Evolutionary conservation across 306 rosid genomes (phyloP), one percentile per base, ranked within the genome.

Genomic region (Corylus heterophylla): DNA sequence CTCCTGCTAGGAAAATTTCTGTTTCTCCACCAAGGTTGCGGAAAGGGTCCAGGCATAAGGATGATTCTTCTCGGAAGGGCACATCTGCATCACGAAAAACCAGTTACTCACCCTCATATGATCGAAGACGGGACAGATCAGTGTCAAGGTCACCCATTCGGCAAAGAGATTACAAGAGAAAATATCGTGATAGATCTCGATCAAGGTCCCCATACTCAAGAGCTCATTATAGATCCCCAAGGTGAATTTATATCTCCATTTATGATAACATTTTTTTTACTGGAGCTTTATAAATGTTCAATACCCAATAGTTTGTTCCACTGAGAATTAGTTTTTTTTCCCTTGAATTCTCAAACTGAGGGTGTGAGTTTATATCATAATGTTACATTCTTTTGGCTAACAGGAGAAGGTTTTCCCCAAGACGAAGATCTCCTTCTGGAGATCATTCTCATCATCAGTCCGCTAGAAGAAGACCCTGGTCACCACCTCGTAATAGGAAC

Each of bases 61-160:
- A 64, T 64, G 70, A 7, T 64, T 64, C 48, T 64, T 64, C 70
- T 64, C 22, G 12, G 45, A 37, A 64, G 47, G 47, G 47, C n/a
- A 64, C 14, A 64, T 64, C 70, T 64, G 22, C 70, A 64, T 64
- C 45, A 64, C 70, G 7, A 64, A 35, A 64, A 64, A 64, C 48
- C 12, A 64, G 70, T 37, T 17, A 35, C 22, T 64, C 48, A 0
- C 70, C 70, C 22, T n/a, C 47, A 64, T 31, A 16, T 9, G 16
- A 64, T 64, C 45, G 12, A 29, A 35, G 70, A 39, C 70, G 70
- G 70, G 70, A 37, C 70, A 64, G 25, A 37, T 64, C 48, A 1
- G 45, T 37, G 12, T 64, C 70, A 35, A 64, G 70, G 47, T 35
- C 18, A 16, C 22, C 45, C 70, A 64, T 64, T 35, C 25, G 11